These are phyloP conservation scores for Epichloe glyceriae DNA, from an alignment of 2,329 filamentous ascomycete species.

Conservation along the genomic window DNA sequence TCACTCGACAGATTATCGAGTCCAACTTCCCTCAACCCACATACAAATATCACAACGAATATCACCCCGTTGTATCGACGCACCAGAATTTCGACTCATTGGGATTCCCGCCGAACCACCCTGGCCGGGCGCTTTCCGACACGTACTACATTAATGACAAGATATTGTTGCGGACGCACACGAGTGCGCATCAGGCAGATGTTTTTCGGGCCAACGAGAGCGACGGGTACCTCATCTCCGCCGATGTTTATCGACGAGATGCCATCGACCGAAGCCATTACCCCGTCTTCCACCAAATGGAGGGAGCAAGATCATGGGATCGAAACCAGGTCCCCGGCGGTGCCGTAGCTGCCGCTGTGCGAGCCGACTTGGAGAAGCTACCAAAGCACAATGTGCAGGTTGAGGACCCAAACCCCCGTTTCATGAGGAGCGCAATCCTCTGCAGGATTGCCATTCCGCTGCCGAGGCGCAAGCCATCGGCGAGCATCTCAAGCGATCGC, in stretches of 20 bases:
- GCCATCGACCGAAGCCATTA: constrained; percentile 93
- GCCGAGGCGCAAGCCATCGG: constrained; percentile 74
- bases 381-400: constrained; percentile 65
- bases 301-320: constrained; percentile 85
- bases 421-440: constrained; percentile 67
- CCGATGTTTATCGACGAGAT: constrained; percentile 91
- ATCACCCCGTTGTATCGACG: constrained; percentile 74
- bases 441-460: constrained; percentile 56
- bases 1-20: constrained; percentile 87
- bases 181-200: constrained; percentile 82
- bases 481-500: constrained; percentile 73
- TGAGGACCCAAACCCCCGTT: constrained; percentile 73
- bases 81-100: constrained; percentile 93
- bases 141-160: constrained; percentile 88
- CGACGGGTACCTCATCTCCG: constrained; percentile 77
- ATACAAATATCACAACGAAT: constrained; percentile 64
- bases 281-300: constrained; percentile 97
- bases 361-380: constrained; percentile 55
- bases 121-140: constrained; percentile 75
- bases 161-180: constrained; percentile 84
- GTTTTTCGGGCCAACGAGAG: constrained; percentile 60
- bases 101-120: constrained; percentile 77
- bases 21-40: constrained; percentile 64
- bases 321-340: constrained; percentile 43
- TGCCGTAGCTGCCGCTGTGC: constrained; percentile 52